Base-by-base conservation (phyloP, 495 filamentous ascomycete genomes). In the Xylaria longipes region DNA sequence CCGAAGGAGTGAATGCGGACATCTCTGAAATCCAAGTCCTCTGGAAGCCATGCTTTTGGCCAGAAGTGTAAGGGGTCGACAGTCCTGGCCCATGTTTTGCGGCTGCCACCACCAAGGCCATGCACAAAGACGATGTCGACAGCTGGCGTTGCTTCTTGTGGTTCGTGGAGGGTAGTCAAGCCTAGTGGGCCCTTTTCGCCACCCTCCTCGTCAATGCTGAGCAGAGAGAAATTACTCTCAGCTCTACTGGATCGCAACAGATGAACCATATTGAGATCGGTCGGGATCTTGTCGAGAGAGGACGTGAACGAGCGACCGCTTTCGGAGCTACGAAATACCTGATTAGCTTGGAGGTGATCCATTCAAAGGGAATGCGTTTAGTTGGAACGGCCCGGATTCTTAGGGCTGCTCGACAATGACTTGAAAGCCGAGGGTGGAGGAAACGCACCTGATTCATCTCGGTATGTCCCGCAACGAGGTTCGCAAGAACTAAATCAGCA, bases 71-170 rank as follows among this genome's bases (percentile, higher is more conserved):
- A 5, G 7, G 54, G 68, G 15, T 76, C 69, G 31, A 50, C 6
- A 5, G 77, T 76, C 33, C 72, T 72, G 8, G 68, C 68, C 76
- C 79, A 81, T 71, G 79, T 81, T 68, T 78, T 79, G 2, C 75
- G 70, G 54, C 73, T 75, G 7, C 76, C 78, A 70, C 79, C 77
- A 60, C 83, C 75, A 61, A 78, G 67, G 22, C 79, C 79, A 57
- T 81, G 80, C 25, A 81, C 63, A 61, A 82, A 81, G 66, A 82
- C 72, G 29, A 88, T 75, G 65, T 87, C 83, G 15, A 76, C 37
- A 41, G 73, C 37, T 12, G 72, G 68, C 27, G 31, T 20, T 9
- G 81, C 74, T 3, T 60, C 48, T 22, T n/a, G 45, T 35, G 77
- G 78, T 31, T 81, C 75, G 70, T 80, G 72, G 14, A 85, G 70